These are phyloP conservation scores for Populus deltoides DNA, from an alignment of 345 rosid species.

Conservation along the genomic window DNA sequence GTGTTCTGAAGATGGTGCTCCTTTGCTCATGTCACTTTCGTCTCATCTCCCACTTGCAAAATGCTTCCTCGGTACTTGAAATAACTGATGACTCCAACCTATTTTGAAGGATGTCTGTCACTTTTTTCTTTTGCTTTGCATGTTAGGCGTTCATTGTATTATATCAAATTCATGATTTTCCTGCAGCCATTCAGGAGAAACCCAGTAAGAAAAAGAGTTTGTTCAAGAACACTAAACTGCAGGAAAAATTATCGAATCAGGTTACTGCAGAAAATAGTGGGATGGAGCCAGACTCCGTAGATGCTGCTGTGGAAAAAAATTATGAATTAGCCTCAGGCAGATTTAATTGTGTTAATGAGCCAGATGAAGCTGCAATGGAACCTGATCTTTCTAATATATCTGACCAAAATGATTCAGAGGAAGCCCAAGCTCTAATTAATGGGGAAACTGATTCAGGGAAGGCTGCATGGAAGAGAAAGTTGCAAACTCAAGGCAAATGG, in stretches of 20 bases:
- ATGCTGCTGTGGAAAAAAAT: conserved; percentile 29
- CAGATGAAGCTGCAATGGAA: conserved; percentile 25
- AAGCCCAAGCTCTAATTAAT: conserved; percentile 23
- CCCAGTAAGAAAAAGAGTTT: conserved; percentile 16
- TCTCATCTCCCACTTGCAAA: not conserved
- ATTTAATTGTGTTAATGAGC: conserved; percentile 36
- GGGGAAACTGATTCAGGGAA: conserved; percentile 41
- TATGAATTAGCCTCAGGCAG: conserved; percentile 36
- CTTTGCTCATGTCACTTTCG: not conserved
- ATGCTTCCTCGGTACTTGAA: not conserved
- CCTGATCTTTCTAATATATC: conserved; percentile 24
- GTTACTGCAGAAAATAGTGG: conserved; percentile 29
- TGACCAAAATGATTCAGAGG: conserved; percentile 36
- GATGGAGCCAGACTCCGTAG: conserved; percentile 29
- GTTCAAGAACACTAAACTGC: conserved; percentile 22
- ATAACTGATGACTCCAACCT: not conserved
- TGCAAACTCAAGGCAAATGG: conserved; percentile 93
- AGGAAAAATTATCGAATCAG: conserved; percentile 32
- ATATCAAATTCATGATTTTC: not conserved
- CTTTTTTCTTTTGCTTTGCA: not conserved
- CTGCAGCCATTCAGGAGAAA: conserved; percentile 48
- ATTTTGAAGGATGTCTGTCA: not conserved
- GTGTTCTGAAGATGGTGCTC: not conserved
- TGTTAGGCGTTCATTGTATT: not conserved
- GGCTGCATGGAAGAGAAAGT: conserved; percentile 61